Evolutionary conservation across 371 early-diverging fungal species (phyloP).

Genomic region (Syncephalis fuscata): DNA sequence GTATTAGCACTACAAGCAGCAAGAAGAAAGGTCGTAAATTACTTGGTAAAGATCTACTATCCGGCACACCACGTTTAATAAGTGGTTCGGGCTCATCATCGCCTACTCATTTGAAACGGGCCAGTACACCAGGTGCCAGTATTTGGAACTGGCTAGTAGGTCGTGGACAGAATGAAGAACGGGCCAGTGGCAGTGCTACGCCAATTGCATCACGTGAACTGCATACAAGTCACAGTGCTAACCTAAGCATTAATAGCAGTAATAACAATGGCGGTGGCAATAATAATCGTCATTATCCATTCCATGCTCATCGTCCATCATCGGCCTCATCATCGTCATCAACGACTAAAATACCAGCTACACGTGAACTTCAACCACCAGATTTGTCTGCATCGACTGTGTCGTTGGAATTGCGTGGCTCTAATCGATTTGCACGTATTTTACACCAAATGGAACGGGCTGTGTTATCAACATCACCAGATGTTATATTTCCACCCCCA

Average conservation of each 20-base stretch:
- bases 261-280: neutral
- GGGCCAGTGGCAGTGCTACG: constrained; percentile 3
- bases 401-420: constrained; percentile 8
- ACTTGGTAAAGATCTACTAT: constrained; percentile 11
- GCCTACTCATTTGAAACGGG: constrained; percentile 5
- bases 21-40: constrained; percentile 6
- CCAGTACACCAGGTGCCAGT: neutral
- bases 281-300: neutral
- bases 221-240: neutral
- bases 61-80: constrained; percentile 6
- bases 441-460: constrained; percentile 26
- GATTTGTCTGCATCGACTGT: constrained; percentile 4
- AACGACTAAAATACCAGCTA: neutral
- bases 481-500: constrained; percentile 32
- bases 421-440: constrained; percentile 16
- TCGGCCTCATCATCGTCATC: constrained; percentile 3
- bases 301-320: constrained; percentile 1
- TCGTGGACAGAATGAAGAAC: constrained; percentile 12
- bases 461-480: constrained; percentile 36
- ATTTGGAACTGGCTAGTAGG: constrained; percentile 6
- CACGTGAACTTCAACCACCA: constrained; percentile 4
- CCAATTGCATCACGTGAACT: neutral
- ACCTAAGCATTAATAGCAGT: neutral
- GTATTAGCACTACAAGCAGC: no score
- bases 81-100: constrained; percentile 4